These are phyloP conservation scores for Penicillium desertorum DNA, from an alignment of 495 filamentous ascomycete genomes.

Conservation along the genomic window DNA sequence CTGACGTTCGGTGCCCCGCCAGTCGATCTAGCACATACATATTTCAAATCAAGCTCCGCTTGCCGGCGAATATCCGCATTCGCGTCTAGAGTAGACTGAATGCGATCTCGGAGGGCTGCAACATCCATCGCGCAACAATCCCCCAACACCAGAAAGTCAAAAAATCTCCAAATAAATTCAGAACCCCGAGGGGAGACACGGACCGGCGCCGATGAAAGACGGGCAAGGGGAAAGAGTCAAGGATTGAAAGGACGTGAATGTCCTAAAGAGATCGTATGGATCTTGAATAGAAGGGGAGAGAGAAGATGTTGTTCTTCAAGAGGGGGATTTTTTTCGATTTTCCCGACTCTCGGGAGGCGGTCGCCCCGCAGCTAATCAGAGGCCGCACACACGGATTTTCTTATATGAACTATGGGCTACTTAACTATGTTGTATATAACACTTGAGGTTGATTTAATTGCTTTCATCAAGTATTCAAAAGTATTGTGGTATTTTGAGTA, in stretches of 20 bases:
- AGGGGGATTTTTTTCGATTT: slow-evolving; percentile 40
- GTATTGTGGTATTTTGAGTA: not conserved
- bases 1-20: slow-evolving; percentile 17
- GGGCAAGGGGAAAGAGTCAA: slow-evolving; percentile 5
- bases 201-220: slow-evolving; percentile 15
- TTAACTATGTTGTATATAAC: no score
- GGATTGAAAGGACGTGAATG: slow-evolving; percentile 22
- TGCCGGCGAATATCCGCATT: slow-evolving; percentile 81
- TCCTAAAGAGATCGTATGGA: slow-evolving; percentile 25
- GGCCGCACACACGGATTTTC: slow-evolving; percentile 35
- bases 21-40: slow-evolving; percentile 58
- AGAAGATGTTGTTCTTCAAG: slow-evolving; percentile 8
- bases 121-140: slow-evolving; percentile 72
- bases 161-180: slow-evolving; percentile 22
- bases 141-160: slow-evolving; percentile 37
- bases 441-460: not conserved
- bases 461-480: not conserved
- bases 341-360: slow-evolving; percentile 34
- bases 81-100: slow-evolving; percentile 80
- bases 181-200: slow-evolving; percentile 20
- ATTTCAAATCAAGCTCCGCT: slow-evolving; percentile 91
- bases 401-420: not conserved
- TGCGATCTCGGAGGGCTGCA: slow-evolving; percentile 78
- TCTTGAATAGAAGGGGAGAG: slow-evolving; percentile 21
- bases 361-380: slow-evolving; percentile 48